Evolutionary conservation across 257 asterid species (phyloP).

Genomic region (Solanum clarkiae): DNA sequence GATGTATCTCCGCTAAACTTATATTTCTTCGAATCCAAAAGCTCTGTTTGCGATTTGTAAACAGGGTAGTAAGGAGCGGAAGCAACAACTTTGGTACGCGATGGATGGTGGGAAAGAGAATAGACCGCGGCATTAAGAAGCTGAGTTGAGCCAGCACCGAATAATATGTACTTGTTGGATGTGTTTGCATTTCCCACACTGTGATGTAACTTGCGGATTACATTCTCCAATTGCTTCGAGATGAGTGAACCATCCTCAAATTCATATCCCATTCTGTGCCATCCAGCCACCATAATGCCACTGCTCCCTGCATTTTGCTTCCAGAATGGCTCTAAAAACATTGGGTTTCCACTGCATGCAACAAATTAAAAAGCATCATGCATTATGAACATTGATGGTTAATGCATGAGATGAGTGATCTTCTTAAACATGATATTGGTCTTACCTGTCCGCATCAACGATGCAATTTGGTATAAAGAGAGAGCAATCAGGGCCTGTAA

Average conservation of each 20-base stretch:
- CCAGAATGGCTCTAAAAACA: slow-evolving; percentile 24
- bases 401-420: too few relatives aligned
- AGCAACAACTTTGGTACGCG: too few relatives aligned
- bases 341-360: slow-evolving; percentile 36
- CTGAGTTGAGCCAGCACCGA: slow-evolving; percentile 4
- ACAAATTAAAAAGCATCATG: not conserved
- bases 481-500: slow-evolving; percentile 45
- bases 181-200: not conserved
- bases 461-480: slow-evolving; percentile 16
- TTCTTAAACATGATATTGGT: too few relatives aligned
- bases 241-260: not conserved
- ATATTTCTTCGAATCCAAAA: not conserved
- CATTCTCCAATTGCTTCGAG: slow-evolving; percentile 2
- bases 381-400: too few relatives aligned
- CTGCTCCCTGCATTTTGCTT: not conserved
- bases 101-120: not conserved
- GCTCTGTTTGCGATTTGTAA: not conserved
- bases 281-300: not conserved
- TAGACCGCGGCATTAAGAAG: slow-evolving; percentile 2
- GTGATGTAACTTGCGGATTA: not conserved
- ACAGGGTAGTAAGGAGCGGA: too few relatives aligned
- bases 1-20: slow-evolving; percentile 1
- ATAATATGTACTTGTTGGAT: not conserved
- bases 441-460: slow-evolving; percentile 40
- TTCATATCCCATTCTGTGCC: slow-evolving; percentile 5